These are phyloP conservation scores for Stylosanthes scabra DNA, from an alignment of 331 rosid species.

Conservation along the genomic window DNA sequence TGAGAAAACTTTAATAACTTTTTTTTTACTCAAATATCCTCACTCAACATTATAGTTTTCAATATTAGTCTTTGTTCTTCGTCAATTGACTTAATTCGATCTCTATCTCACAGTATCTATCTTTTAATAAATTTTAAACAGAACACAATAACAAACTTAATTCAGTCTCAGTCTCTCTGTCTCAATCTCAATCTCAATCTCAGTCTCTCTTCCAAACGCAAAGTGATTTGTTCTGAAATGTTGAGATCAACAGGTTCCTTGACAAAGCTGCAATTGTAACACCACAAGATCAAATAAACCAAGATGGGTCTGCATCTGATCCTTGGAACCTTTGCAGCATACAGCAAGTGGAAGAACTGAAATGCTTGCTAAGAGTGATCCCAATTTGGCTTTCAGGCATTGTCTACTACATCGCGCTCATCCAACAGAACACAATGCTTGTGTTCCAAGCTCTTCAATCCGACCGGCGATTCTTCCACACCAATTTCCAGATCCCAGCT, in stretches of 20 bases:
- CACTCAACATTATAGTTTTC: too few species aligned
- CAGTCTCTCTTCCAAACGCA: too few species aligned
- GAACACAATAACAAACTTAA: too few species aligned
- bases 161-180: too few species aligned
- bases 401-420: constrained; percentile 51
- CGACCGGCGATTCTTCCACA: constrained; percentile 52
- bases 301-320: constrained; percentile 65
- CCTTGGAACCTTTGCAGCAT: constrained; percentile 83
- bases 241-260: constrained; percentile 47
- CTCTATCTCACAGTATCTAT: too few species aligned
- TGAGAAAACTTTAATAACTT: too few species aligned
- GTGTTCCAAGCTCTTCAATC: constrained; percentile 94
- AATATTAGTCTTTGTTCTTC: too few species aligned
- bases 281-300: constrained; percentile 56
- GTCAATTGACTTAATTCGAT: too few species aligned
- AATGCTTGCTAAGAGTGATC: constrained; percentile 71
- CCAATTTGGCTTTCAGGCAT: constrained; percentile 78
- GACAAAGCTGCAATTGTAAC: constrained; percentile 85
- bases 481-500: constrained; percentile 71
- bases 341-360: constrained; percentile 89
- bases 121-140: too few species aligned
- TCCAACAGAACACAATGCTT: constrained; percentile 62
- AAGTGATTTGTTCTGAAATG: constrained; percentile 10
- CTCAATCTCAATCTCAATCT: too few species aligned
- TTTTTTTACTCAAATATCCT: too few species aligned